Evolutionary conservation across 140 eudicot genomes (phyloP).

Genomic region (Anethum foeniculum): DNA sequence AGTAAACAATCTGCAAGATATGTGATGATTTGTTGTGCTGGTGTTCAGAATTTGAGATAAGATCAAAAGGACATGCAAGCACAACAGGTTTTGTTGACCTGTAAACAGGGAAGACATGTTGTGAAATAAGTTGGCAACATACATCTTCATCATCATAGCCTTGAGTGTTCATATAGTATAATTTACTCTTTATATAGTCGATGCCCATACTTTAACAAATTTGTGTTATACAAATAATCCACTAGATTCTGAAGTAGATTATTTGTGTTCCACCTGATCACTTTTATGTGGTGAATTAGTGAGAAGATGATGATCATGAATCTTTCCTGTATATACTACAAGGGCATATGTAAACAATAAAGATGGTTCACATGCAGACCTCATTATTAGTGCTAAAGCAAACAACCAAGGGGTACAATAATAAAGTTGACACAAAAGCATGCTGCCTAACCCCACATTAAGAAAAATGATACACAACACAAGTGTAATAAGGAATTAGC

Average conservation of each 20-base stretch:
- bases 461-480: not conserved
- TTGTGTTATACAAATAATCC: not conserved
- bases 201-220: not conserved
- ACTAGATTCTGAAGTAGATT: not conserved
- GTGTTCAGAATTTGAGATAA: not conserved
- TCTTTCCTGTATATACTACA: not conserved
- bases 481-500: not conserved
- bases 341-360: not conserved
- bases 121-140: not conserved
- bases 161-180: too few species aligned
- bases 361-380: not conserved
- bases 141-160: not conserved
- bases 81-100: not conserved
- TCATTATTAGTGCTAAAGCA: not conserved
- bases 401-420: not conserved
- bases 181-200: not conserved
- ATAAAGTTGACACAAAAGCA: not conserved
- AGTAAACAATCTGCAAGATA: not conserved
- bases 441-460: not conserved
- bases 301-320: not conserved
- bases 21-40: not conserved
- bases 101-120: constrained; percentile 3
- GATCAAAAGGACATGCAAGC: not conserved
- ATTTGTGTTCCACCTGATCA: not conserved
- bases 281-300: too few species aligned